Evolutionary conservation across 352 stramenopile genomes (phyloP).

Genomic region (Phytophthora sp.): DNA sequence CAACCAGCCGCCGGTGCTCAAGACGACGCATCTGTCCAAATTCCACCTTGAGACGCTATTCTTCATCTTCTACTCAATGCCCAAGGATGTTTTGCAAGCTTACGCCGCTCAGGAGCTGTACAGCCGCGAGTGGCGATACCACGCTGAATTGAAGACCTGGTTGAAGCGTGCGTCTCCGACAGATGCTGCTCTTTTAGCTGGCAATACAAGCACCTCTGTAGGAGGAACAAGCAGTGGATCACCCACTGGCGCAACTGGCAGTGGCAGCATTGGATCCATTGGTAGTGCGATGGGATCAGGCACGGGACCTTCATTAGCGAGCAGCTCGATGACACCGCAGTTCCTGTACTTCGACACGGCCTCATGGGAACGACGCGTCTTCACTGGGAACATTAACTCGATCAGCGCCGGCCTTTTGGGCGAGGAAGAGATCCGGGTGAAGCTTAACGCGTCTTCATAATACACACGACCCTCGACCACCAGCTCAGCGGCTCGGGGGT

Average conservation of each 20-base stretch:
- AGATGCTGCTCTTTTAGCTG: conserved; percentile 63
- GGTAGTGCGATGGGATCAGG: conserved; percentile 54
- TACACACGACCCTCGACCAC: conserved; percentile 44
- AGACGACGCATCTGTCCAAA: conserved; percentile 97
- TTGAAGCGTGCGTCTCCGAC: conserved; percentile 88
- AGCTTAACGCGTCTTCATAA: conserved; percentile 90
- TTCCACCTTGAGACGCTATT: conserved; percentile 99
- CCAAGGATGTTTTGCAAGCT: conserved; percentile 96
- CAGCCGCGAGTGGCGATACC: conserved; percentile 97
- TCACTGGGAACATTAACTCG: conserved; percentile 90
- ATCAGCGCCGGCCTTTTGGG: conserved; percentile 90
- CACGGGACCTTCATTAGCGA: conserved; percentile 39
- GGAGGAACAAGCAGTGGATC: conserved; percentile 34
- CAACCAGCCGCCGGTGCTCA: conserved; percentile 96
- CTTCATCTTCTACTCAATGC: conserved; percentile 99
- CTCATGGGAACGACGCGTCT: conserved; percentile 94
- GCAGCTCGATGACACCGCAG: conserved; percentile 65
- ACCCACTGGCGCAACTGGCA: conserved; percentile 31
- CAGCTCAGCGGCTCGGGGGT: conserved; percentile 23
- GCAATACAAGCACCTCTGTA: conserved; percentile 37
- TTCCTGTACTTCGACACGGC: conserved; percentile 97
- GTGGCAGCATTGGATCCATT: conserved; percentile 70
- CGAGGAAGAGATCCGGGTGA: conserved; percentile 96
- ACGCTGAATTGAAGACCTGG: conserved; percentile 97
- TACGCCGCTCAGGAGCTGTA: conserved; percentile 91